Percentiles rank a stretch among this genome's conserved stretches.
These are phyloP conservation scores for Colletotrichum karsti DNA, from an alignment of 2,329 filamentous ascomycete genomes.

Conservation along the genomic window DNA sequence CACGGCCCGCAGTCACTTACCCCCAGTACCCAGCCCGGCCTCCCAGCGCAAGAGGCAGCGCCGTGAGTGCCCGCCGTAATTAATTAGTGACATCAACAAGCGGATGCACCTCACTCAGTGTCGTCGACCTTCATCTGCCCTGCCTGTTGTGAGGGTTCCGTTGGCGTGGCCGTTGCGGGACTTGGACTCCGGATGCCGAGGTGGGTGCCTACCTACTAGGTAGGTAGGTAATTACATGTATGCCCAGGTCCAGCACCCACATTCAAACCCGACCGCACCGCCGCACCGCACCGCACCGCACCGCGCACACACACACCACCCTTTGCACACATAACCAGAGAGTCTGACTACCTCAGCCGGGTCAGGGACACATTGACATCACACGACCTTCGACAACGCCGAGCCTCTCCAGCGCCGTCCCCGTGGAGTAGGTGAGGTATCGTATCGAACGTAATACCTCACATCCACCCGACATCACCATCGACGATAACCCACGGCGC, in stretches of 20 bases:
- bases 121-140: neutral
- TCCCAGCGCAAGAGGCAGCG: neutral
- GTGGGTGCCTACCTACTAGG: too few species aligned
- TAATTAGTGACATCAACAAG: constrained; percentile 27
- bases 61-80: neutral
- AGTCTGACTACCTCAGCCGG: too few species aligned
- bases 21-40: too few species aligned
- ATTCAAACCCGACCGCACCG: neutral
- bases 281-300: neutral
- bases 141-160: neutral
- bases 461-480: neutral
- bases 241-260: too few species aligned
- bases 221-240: neutral
- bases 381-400: constrained; percentile 5
- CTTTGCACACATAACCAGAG: too few species aligned
- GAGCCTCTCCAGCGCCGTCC: neutral
- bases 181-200: constrained; percentile 9
- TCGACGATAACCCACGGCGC: neutral
- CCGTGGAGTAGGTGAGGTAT: too few species aligned
- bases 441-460: too few species aligned
- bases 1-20: neutral
- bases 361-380: neutral
- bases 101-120: too few species aligned
- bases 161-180: constrained; percentile 8
- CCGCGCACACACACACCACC: neutral